These are phyloP conservation scores for Phyllosticta paracitricarpa DNA, from an alignment of 2,329 filamentous ascomycete genomes.

Conservation along the genomic window DNA sequence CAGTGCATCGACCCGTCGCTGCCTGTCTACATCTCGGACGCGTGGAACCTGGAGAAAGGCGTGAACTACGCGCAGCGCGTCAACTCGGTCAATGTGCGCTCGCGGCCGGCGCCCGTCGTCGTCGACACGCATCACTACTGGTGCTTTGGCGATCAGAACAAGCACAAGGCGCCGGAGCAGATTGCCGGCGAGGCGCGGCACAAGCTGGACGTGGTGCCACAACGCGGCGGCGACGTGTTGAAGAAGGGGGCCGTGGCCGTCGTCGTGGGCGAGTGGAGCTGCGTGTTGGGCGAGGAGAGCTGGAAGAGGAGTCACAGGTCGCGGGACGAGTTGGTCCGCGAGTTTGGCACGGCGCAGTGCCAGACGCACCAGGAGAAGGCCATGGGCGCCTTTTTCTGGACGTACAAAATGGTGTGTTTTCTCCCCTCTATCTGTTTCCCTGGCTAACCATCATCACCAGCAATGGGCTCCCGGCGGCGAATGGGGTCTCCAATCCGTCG, in stretches of 20 bases:
- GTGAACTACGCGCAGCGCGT: slow-evolving; percentile 36
- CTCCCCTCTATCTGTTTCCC: neutral
- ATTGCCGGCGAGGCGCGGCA: slow-evolving; percentile 37
- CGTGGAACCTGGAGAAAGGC: slow-evolving; percentile 41
- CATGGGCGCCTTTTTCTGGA: slow-evolving; percentile 50
- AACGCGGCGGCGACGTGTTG: slow-evolving; percentile 38
- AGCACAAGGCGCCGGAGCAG: slow-evolving; percentile 40
- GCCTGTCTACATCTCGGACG: slow-evolving; percentile 50
- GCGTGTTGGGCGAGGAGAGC: slow-evolving; percentile 43
- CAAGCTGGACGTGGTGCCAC: slow-evolving; percentile 38
- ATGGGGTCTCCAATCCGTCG: slow-evolving; percentile 49
- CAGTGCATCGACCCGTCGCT: slow-evolving; percentile 39
- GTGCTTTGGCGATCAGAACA: slow-evolving; percentile 46
- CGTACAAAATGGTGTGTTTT: slow-evolving; percentile 41
- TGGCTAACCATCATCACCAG: slow-evolving; percentile 3
- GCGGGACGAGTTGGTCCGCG: slow-evolving; percentile 27
- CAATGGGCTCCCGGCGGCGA: slow-evolving; percentile 53
- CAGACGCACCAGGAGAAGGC: slow-evolving; percentile 39
- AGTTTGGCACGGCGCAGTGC: slow-evolving; percentile 42
- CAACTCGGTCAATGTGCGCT: slow-evolving; percentile 23
- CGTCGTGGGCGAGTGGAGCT: slow-evolving; percentile 50
- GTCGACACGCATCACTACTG: slow-evolving; percentile 53
- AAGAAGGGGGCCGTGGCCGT: slow-evolving; percentile 42
- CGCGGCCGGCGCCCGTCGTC: slow-evolving; percentile 35
- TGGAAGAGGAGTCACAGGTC: slow-evolving; percentile 24